These are phyloP conservation scores for Clavispora vitiphila DNA, from an alignment of 805 yeast species.

Conservation along the genomic window DNA sequence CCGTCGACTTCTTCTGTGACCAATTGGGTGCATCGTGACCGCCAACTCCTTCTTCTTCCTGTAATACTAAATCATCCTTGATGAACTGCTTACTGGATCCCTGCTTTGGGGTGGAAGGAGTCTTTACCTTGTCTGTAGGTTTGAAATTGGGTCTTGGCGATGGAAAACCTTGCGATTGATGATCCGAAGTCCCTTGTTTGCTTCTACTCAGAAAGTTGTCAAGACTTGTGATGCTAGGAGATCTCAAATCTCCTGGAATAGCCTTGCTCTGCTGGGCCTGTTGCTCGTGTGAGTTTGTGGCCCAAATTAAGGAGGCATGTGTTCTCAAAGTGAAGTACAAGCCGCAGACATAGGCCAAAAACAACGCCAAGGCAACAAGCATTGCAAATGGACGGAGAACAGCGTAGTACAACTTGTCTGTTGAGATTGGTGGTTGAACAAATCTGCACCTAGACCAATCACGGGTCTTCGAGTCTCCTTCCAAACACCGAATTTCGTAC, in stretches of 20 bases:
- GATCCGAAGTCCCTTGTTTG: neutral
- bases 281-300: constrained; percentile 40
- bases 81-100: neutral
- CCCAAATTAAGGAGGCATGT: constrained; percentile 96
- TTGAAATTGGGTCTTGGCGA: neutral
- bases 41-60: constrained; percentile 37
- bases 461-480: neutral
- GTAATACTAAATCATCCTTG: constrained; percentile 7
- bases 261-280: constrained; percentile 17
- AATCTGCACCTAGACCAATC: constrained; percentile 72
- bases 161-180: neutral
- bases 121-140: neutral
- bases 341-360: constrained; percentile 83
- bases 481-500: constrained; percentile 63
- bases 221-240: constrained; percentile 36
- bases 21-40: constrained; percentile 98
- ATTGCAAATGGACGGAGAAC: constrained; percentile 80
- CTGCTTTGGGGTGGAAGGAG: constrained; percentile 1
- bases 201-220: constrained; percentile 7
- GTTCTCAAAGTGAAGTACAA: constrained; percentile 90
- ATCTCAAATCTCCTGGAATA: constrained; percentile 21
- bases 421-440: constrained; percentile 66
- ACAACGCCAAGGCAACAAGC: constrained; percentile 73
- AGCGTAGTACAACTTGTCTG: constrained; percentile 59
- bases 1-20: constrained; percentile 80